phyloP scores from a whole-genome alignment of 176 grass and related monocot species.

The Sorghum bicolor region Sorghum_bicolor_NCBIv3 NC_012871.2:76319001-76319500 shows the following conservation, averaged over 20 bases:
- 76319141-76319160: constrained; percentile 67
- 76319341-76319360: constrained; percentile 79
- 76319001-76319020: background rate
- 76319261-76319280: constrained; percentile 93
- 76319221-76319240: constrained; percentile 13
- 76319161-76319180: constrained; percentile 35
- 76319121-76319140: constrained; percentile 79
- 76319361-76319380: constrained; percentile 24
- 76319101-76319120: constrained; percentile 87
- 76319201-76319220: background rate
- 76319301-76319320: constrained; percentile 90
- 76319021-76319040: constrained; percentile 37
- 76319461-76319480: constrained; percentile 50
- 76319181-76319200: constrained; percentile 4
- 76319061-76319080: constrained; percentile 34
- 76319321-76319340: constrained; percentile 92
- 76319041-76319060: constrained; percentile 63
- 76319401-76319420: constrained; percentile 43
- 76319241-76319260: constrained; percentile 55
- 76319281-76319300: constrained; percentile 82
- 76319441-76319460: constrained; percentile 76
- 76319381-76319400: constrained; percentile 5
- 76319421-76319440: constrained; percentile 96
- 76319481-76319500: constrained; percentile 75
- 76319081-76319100: constrained; percentile 65